Evolutionary conservation across 208 protist species (phyloP).

Genomic region (Wallacemonas sp.): DNA sequence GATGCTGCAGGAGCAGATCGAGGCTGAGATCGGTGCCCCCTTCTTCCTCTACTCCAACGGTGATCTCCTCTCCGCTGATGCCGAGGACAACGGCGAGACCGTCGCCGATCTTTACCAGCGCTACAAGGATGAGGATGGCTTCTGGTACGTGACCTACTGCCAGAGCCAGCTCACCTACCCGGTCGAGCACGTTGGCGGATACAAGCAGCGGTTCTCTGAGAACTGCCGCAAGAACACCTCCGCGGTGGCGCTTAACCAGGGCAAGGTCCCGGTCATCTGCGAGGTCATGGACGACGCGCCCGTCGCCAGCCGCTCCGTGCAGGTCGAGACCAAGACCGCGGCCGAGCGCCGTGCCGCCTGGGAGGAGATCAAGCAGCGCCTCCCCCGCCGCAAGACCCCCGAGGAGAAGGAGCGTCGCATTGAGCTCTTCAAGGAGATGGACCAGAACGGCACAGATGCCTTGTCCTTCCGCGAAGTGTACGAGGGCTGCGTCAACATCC

Average conservation of each 20-base stretch:
- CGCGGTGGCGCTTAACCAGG: neutral
- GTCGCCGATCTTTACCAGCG: neutral
- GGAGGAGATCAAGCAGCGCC: neutral
- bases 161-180: neutral
- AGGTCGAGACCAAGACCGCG: neutral
- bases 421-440: conserved; percentile 47
- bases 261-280: conserved; percentile 2
- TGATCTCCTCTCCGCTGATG: neutral
- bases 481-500: conserved; percentile 21
- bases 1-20: neutral
- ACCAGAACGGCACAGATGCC: conserved; percentile 43
- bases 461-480: conserved; percentile 42
- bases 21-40: neutral
- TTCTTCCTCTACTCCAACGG: conserved; percentile 6
- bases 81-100: neutral
- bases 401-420: conserved; percentile 21
- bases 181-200: neutral
- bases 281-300: conserved; percentile 1
- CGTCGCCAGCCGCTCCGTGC: neutral
- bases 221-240: neutral
- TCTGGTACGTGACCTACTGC: conserved; percentile 4
- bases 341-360: neutral
- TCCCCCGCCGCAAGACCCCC: conserved; percentile 1
- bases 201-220: neutral
- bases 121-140: conserved; percentile 2